Base-by-base conservation (phyloP, 2,329 filamentous ascomycete species). In the Apiospora aurea region DNA sequence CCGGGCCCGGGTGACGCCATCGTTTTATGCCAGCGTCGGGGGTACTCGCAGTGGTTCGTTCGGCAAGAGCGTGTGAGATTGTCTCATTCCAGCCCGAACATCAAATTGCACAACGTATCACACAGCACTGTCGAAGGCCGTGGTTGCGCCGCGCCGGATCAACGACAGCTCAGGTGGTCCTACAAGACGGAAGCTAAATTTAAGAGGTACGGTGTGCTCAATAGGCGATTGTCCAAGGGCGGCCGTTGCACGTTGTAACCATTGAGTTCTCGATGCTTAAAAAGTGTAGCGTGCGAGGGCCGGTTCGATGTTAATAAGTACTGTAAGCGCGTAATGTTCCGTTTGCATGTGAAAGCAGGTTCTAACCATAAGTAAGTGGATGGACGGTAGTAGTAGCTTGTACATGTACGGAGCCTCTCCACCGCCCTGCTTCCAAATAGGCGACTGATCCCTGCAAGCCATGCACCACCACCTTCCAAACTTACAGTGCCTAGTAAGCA, bases 41-140 rank as follows among this genome's bases (percentile, higher is more conserved):
- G 57, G 57, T 64, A 41, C 18, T 64, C 38, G 53, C 29, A 38
- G 29, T 38, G 53, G 53, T 61, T 53, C 49, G n/a, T 53, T 61
- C 53, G 53, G 53, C 53, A 61, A 38, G 29, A 38, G 53, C 53
- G 53, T 61, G 51, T 57, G 34, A 57, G 51, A 57, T 57, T 57
- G 53, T 61, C 57, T n/a, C 57, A 64, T 64, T 64, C 57, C 57
- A 41, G 8, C n/a, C 34, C 34, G 34, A 38, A 38, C 34, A 38
- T 38, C 34, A 38, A 38, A 38, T 38, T 38, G 29, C 57, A 64
- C 57, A 34, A 64, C 57, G 57, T n/a, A 64, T 64, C 57, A 64
- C 34, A 38, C 34, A 38, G 7, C 34, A 38, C 34, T 4, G 7
- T 38, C 5, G 34, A 41, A 41, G 57, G 34, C n/a, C 57, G 34